A percentile compares a stretch with the other conserved stretches of the same genome.
Conservation (phyloP, 371 early-diverging fungal genomes). For the Batrachochytrium dendrobatidis region DNA sequence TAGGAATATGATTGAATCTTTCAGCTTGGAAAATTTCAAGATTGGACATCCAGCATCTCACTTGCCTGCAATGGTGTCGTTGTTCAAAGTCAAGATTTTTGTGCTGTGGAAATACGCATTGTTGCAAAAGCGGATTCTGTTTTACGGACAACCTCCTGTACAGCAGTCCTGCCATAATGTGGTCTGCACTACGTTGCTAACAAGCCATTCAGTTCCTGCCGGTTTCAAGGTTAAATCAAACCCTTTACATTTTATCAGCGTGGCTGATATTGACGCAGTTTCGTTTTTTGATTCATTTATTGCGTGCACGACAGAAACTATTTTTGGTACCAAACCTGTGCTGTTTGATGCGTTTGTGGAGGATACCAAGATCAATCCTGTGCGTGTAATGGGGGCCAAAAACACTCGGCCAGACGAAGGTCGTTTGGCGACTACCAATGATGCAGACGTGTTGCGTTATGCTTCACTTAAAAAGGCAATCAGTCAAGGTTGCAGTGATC, state of each 20-base stretch:
- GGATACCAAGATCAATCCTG: background rate
- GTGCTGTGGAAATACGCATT: background rate
- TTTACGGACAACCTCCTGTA: background rate
- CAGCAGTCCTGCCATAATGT: background rate
- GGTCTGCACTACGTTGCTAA: background rate
- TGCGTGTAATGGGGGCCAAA: background rate
- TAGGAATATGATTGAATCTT: background rate
- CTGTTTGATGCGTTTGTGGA: background rate
- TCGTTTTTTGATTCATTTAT: background rate
- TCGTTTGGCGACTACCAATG: background rate
- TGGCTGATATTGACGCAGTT: background rate
- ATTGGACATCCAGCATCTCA: background rate
- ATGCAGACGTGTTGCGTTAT: background rate
- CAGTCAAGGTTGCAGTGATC: no score
- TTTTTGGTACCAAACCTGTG: background rate
- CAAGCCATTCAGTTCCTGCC: background rate
- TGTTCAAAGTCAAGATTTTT: slow-evolving; percentile 1
- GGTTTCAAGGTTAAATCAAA: background rate
- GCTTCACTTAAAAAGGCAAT: background rate
- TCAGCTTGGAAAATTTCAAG: background rate
- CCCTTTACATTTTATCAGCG: background rate
- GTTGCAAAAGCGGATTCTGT: background rate
- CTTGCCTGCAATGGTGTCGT: background rate
- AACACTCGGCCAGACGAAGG: background rate
- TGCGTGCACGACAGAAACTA: slow-evolving; percentile 1